Percentiles rank a stretch among this genome's conserved stretches.
These are phyloP conservation scores for Gossypium anomalum DNA, from an alignment of 345 rosid species.

Conservation along the genomic window DNA sequence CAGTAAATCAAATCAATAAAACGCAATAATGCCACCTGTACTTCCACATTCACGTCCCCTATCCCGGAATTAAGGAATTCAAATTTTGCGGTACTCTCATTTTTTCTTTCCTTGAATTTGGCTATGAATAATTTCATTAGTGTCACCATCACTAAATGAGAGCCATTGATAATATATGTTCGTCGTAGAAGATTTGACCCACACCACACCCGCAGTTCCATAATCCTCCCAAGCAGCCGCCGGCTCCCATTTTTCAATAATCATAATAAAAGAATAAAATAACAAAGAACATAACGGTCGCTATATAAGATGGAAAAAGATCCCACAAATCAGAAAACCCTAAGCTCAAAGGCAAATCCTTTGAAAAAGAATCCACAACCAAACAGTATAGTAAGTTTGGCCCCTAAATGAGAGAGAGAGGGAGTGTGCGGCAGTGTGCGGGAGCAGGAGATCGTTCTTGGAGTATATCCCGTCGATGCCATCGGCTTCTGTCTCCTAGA, in stretches of 20 bases:
- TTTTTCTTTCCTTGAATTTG: too few relatives aligned
- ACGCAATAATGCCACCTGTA: too few relatives aligned
- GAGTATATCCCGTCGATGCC: constrained; percentile 66
- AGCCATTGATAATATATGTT: too few relatives aligned
- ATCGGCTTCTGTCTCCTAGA: constrained; percentile 35
- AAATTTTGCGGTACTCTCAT: too few relatives aligned
- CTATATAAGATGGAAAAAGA: not conserved
- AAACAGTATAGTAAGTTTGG: not conserved
- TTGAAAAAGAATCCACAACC: not conserved
- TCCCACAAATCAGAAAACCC: not conserved
- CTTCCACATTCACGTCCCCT: too few relatives aligned
- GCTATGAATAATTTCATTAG: too few relatives aligned
- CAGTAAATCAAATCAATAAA: too few relatives aligned
- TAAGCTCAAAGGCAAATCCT: not conserved
- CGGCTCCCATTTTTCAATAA: not conserved
- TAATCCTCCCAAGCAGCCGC: too few relatives aligned
- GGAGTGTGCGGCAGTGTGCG: constrained; percentile 54
- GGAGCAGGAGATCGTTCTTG: constrained; percentile 62
- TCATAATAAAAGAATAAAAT: not conserved
- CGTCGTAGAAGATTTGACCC: too few relatives aligned
- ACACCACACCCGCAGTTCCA: too few relatives aligned
- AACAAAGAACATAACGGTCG: not conserved
- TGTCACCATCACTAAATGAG: too few relatives aligned
- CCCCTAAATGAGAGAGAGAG: not conserved
- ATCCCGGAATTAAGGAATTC: too few relatives aligned